Percentiles rank a stretch among this genome's conserved stretches.
phyloP scores from a whole-genome alignment of 441 rosid genomes.

The Euphorbia corollata region DNA sequence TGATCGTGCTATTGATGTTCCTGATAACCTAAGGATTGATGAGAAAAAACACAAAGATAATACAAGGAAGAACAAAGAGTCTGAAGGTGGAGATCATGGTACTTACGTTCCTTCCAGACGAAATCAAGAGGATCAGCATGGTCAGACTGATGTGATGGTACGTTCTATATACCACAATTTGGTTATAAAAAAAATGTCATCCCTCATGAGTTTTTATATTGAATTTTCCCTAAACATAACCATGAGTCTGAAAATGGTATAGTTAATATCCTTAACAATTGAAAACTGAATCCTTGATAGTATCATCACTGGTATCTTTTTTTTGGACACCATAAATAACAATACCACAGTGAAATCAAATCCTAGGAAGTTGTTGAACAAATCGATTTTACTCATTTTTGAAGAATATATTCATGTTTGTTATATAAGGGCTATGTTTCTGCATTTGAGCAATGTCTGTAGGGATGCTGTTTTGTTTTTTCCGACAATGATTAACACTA shows the following conservation, averaged over 20 bases:
- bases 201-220: slow-evolving; percentile 6
- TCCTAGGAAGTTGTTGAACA: slow-evolving; percentile 12
- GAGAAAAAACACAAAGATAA: slow-evolving; percentile 68
- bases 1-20: slow-evolving; percentile 43
- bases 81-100: slow-evolving; percentile 51
- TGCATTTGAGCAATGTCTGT: not conserved
- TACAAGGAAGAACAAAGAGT: slow-evolving; percentile 57
- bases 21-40: slow-evolving; percentile 53
- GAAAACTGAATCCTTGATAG: slow-evolving; percentile 32
- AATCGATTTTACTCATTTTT: not conserved
- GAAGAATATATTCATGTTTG: slow-evolving; percentile 15
- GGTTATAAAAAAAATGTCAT: slow-evolving; percentile 13
- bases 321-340: not conserved
- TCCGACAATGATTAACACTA: too few relatives aligned
- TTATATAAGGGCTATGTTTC: not conserved
- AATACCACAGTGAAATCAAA: not conserved
- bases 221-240: not conserved
- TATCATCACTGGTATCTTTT: slow-evolving; percentile 5
- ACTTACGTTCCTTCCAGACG: slow-evolving; percentile 43
- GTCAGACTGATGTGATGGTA: slow-evolving; percentile 61
- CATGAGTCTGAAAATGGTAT: not conserved
- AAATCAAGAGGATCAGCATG: slow-evolving; percentile 64
- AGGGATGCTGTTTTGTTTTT: too few relatives aligned
- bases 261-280: not conserved
- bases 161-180: slow-evolving; percentile 29